Conservation (phyloP, 768 basidiomycete species). For the Amanita pallidorosea region DNA sequence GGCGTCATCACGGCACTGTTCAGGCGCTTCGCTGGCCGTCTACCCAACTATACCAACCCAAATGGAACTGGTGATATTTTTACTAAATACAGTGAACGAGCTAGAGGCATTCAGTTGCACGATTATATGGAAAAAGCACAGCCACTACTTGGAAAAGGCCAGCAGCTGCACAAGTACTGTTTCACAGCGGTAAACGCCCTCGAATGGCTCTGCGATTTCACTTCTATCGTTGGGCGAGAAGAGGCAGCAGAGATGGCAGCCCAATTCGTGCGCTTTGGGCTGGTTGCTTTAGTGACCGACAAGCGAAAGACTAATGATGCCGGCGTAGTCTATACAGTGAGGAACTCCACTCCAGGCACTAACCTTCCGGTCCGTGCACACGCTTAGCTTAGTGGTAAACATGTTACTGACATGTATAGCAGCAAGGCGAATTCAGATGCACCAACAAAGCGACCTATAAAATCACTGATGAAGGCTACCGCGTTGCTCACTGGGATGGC, state of each 20-base stretch:
- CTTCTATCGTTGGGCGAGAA: slow-evolving; percentile 90
- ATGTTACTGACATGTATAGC: slow-evolving; percentile 11
- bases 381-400: slow-evolving; percentile 11
- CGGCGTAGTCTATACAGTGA: slow-evolving; percentile 87
- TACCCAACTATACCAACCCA: slow-evolving; percentile 64
- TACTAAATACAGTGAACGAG: slow-evolving; percentile 69
- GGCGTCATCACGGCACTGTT: slow-evolving; percentile 92
- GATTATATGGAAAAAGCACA: slow-evolving; percentile 63
- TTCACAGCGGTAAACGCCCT: slow-evolving; percentile 82
- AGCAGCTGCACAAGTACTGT: slow-evolving; percentile 51
- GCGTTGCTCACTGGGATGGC: slow-evolving; percentile 77
- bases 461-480: slow-evolving; percentile 85
- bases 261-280: slow-evolving; percentile 92
- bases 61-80: slow-evolving; percentile 46
- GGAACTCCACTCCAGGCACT: slow-evolving; percentile 66
- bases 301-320: slow-evolving; percentile 88
- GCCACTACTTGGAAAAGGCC: slow-evolving; percentile 36
- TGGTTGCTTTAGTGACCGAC: slow-evolving; percentile 82
- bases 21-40: slow-evolving; percentile 86
- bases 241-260: slow-evolving; percentile 97
- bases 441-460: slow-evolving; percentile 93
- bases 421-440: slow-evolving; percentile 96
- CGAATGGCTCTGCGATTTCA: slow-evolving; percentile 97
- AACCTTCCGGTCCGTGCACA: slow-evolving; percentile 68
- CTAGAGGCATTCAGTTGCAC: slow-evolving; percentile 60